Evolutionary conservation across 129 eudicot species (phyloP).

Genomic region (Mikania micrantha): DNA sequence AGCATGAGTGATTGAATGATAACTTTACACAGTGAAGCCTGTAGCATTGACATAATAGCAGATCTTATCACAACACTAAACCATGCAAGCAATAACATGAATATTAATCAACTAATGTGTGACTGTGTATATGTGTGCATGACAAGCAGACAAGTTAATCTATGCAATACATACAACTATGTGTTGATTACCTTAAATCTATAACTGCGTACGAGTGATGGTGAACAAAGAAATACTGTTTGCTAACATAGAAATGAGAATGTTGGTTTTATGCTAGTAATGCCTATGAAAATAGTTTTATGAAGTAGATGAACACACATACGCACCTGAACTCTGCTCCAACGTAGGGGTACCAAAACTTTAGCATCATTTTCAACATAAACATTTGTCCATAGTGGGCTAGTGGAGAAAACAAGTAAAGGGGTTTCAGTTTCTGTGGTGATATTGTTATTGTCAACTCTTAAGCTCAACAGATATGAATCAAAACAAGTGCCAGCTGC

Average conservation of each 20-base stretch:
- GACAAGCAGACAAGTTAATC: not conserved
- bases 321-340: conserved; percentile 95
- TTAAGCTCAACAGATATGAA: conserved; percentile 74
- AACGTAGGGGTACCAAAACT: conserved; percentile 87
- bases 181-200: not conserved
- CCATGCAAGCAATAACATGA: not conserved
- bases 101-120: not conserved
- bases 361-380: conserved; percentile 76
- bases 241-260: not conserved
- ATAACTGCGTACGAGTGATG: not conserved
- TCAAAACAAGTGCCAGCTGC: conserved; percentile 96
- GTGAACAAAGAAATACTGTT: not conserved
- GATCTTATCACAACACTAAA: not conserved
- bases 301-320: not conserved
- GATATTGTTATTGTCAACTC: conserved; percentile 78
- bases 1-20: not conserved
- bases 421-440: conserved; percentile 97
- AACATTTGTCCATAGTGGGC: conserved; percentile 91
- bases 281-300: not conserved
- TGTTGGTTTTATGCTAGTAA: not conserved
- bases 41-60: not conserved
- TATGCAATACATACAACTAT: no score
- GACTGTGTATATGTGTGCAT: not conserved
- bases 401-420: conserved; percentile 84
- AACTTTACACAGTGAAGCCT: not conserved